Percentiles rank a stretch among this genome's conserved stretches.
Evolutionary conservation across 1,284 basidiomycete genomes (phyloP).

Genomic region (Moesziomyces parantarcticus): DNA sequence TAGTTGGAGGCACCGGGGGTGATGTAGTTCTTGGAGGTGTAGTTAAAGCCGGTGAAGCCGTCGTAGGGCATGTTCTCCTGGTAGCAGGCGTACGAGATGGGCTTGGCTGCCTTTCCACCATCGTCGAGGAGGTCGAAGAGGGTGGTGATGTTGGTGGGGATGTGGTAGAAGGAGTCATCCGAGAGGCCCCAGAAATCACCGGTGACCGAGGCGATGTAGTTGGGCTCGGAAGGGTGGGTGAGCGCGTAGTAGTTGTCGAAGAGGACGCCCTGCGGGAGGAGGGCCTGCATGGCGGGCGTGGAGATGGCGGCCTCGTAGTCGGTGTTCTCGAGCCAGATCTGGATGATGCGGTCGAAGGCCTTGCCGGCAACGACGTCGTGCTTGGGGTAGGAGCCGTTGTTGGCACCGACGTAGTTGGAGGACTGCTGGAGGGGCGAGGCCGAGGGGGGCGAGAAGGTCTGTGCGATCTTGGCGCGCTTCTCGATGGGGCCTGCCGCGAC

Average conservation of each 20-base stretch:
- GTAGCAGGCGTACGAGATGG: constrained; percentile 70
- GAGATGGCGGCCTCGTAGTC: constrained; percentile 69
- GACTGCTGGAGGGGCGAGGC: constrained; percentile 67
- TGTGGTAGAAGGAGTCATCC: constrained; percentile 70
- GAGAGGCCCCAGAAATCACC: constrained; percentile 75
- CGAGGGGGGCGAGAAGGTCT: constrained; percentile 69
- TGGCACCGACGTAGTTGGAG: constrained; percentile 69
- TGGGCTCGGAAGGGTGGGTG: constrained; percentile 75
- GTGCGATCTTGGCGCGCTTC: constrained; percentile 59
- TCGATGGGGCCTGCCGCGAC: constrained; percentile 33
- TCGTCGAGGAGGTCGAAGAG: constrained; percentile 76
- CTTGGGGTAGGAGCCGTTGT: constrained; percentile 70
- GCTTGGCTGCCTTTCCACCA: constrained; percentile 68
- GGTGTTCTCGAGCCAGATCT: constrained; percentile 74
- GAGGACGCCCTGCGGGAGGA: constrained; percentile 70
- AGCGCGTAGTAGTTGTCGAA: constrained; percentile 73
- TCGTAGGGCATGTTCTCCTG: constrained; percentile 74
- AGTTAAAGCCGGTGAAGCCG: constrained; percentile 71
- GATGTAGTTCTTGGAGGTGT: constrained; percentile 71
- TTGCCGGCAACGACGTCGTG: constrained; percentile 69
- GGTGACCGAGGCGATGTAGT: constrained; percentile 70
- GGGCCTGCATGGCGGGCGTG: constrained; percentile 70
- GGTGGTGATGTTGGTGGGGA: constrained; percentile 71
- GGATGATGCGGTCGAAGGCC: constrained; percentile 73
- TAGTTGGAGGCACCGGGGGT: constrained; percentile 69